Conservation (phyloP, 2,329 filamentous ascomycete genomes). For the Fusarium oligoseptatum region DNA sequence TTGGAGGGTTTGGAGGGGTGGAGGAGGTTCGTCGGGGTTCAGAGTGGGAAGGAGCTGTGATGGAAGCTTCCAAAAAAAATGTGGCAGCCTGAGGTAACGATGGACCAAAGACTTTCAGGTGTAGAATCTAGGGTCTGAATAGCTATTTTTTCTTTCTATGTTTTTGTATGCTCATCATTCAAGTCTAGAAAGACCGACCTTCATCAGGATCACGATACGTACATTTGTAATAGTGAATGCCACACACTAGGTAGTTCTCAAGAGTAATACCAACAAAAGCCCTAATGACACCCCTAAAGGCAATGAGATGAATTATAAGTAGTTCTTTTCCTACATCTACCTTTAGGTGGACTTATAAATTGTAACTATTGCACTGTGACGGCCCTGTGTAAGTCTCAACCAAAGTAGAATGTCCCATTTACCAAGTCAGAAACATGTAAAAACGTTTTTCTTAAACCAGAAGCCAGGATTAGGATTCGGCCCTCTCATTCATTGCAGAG, state of each 20-base stretch:
- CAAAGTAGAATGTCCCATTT: not conserved
- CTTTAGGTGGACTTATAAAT: not conserved
- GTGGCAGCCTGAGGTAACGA: constrained; percentile 57
- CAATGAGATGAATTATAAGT: not conserved
- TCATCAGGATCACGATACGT: not conserved
- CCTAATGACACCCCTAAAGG: not conserved
- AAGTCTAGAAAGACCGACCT: not conserved
- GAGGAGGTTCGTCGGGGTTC: constrained; percentile 45
- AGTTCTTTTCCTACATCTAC: no score
- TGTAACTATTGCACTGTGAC: not conserved
- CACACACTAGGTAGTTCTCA: not conserved
- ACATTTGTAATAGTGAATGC: not conserved
- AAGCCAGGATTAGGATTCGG: not conserved
- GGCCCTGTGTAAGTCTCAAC: not conserved
- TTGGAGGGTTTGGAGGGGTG: constrained; percentile 31
- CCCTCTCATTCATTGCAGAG: not conserved
- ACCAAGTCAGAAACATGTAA: not conserved
- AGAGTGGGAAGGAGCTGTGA: constrained; percentile 51
- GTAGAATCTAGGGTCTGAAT: not conserved
- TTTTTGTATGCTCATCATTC: not conserved
- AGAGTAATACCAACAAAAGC: not conserved
- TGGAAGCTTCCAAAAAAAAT: constrained; percentile 64
- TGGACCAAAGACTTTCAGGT: not conserved
- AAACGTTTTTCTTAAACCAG: no score
- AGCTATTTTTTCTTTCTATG: not conserved